These are phyloP conservation scores for Cubamyces lactineus DNA, from an alignment of 768 basidiomycete species.

Conservation along the genomic window DNA sequence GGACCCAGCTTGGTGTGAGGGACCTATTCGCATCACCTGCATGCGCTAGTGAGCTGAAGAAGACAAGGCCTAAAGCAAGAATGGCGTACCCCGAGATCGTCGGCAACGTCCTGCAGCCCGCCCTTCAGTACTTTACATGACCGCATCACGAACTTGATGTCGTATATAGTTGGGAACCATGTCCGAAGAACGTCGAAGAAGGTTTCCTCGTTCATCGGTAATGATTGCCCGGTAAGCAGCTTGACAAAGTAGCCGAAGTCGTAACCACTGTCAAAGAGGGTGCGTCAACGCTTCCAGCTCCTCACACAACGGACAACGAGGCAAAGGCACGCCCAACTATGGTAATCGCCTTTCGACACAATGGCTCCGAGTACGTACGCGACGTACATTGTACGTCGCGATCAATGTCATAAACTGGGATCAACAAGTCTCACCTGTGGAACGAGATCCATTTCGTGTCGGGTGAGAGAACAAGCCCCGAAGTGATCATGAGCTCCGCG, in stretches of 20 bases:
- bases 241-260: slow-evolving; percentile 99
- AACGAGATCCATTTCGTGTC: slow-evolving; percentile 98
- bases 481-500: slow-evolving; percentile 96
- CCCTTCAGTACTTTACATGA: slow-evolving; percentile 80
- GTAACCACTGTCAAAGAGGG: slow-evolving; percentile 70
- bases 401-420: slow-evolving; percentile 17
- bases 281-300: not conserved
- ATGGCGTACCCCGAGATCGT: slow-evolving; percentile 82
- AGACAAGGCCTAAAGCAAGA: not conserved
- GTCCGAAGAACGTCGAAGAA: slow-evolving; percentile 86
- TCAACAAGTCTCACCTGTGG: slow-evolving; percentile 73
- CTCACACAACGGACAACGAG: not conserved
- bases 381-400: slow-evolving; percentile 16
- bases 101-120: slow-evolving; percentile 94
- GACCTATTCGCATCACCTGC: slow-evolving; percentile 86
- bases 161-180: slow-evolving; percentile 97
- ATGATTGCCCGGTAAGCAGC: slow-evolving; percentile 80
- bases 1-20: slow-evolving; percentile 96
- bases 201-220: slow-evolving; percentile 86
- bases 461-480: slow-evolving; percentile 85
- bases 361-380: slow-evolving; percentile 1
- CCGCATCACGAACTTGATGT: slow-evolving; percentile 97
- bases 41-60: slow-evolving; percentile 10
- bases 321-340: not conserved
- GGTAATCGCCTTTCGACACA: slow-evolving; percentile 7